Conservation (phyloP, 495 filamentous ascomycete species). For the Talaromyces wortmannii region DNA sequence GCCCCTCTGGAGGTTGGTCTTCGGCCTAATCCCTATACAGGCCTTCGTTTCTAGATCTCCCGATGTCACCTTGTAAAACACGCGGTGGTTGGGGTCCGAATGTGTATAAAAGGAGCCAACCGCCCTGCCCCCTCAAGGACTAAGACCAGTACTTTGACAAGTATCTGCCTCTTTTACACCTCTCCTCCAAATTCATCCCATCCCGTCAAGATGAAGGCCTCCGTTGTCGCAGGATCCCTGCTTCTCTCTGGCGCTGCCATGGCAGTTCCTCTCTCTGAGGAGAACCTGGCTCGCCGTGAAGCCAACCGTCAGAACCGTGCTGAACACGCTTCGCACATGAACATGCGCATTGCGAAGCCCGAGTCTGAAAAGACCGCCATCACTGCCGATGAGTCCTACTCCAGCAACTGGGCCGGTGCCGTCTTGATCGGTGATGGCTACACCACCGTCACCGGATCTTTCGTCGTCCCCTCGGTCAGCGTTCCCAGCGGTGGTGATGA, state of each 20-base stretch:
- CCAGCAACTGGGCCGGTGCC: conserved; percentile 54
- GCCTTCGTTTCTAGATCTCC: no score
- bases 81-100: not conserved
- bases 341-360: not conserved
- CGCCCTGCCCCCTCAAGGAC: not conserved
- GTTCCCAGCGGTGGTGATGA: conserved; percentile 22
- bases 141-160: not conserved
- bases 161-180: not conserved
- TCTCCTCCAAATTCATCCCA: not conserved
- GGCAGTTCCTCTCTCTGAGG: not conserved
- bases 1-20: no score
- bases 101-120: not conserved
- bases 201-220: not conserved
- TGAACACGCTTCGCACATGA: not conserved
- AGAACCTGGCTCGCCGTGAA: conserved; percentile 1
- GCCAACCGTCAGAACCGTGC: not conserved
- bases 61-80: no score
- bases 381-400: conserved; percentile 22
- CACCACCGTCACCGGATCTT: conserved; percentile 45
- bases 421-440: conserved; percentile 43
- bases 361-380: not conserved
- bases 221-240: not conserved
- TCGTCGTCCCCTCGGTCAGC: conserved; percentile 49
- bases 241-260: not conserved
- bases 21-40: no score